These are phyloP conservation scores for Solanum paucissectum DNA, from an alignment of 257 asterid genomes.

Conservation along the genomic window DNA sequence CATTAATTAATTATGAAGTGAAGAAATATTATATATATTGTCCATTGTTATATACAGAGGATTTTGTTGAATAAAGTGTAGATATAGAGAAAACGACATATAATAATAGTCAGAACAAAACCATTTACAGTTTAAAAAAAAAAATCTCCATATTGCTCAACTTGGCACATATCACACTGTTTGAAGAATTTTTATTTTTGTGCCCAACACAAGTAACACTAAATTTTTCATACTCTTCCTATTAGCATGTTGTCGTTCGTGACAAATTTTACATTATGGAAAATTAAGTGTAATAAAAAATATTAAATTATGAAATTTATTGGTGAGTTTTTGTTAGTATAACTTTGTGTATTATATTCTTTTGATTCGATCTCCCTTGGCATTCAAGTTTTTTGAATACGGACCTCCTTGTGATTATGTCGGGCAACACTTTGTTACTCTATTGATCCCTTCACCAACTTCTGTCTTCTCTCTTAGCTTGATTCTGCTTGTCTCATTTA, in stretches of 20 bases:
- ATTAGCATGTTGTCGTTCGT: neutral
- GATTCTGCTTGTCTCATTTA: too few relatives aligned
- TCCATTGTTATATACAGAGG: neutral
- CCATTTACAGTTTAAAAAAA: too few relatives aligned
- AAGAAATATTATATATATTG: neutral
- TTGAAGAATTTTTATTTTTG: neutral
- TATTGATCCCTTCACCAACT: too few relatives aligned
- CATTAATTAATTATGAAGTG: neutral
- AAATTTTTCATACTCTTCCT: neutral
- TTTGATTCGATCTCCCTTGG: too few relatives aligned
- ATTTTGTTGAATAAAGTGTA: neutral
- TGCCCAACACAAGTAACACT: neutral
- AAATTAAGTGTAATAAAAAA: neutral
- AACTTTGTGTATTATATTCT: neutral
- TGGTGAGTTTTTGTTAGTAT: neutral
- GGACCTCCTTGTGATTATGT: too few relatives aligned
- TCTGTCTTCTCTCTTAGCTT: too few relatives aligned
- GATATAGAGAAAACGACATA: neutral
- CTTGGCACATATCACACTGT: neutral
- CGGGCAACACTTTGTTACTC: too few relatives aligned
- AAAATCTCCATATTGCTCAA: neutral
- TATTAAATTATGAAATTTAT: neutral
- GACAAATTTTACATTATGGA: neutral
- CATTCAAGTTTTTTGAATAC: too few relatives aligned
- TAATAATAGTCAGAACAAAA: neutral